phyloP scores from a whole-genome alignment of 2,329 filamentous ascomycete species.

The Hymenotorrendiella dingleyae region DNA sequence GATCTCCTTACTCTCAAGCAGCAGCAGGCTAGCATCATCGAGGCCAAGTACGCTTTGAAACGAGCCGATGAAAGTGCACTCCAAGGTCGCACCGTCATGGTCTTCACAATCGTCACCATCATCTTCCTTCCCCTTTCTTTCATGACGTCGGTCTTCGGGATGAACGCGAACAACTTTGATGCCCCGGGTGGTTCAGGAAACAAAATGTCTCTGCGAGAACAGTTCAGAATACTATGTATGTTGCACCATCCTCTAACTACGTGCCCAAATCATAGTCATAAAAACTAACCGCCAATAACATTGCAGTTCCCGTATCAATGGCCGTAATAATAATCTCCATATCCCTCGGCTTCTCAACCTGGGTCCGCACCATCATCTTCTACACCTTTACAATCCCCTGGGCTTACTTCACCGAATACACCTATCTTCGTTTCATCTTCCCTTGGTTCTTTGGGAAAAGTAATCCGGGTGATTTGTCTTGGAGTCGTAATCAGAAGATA shows the following conservation, averaged over 20 bases:
- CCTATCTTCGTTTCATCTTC: neutral
- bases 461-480: no score
- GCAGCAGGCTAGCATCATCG: slow-evolving; percentile 39
- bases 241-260: neutral
- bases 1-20: slow-evolving; percentile 39
- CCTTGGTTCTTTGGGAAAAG: no score
- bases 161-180: slow-evolving; percentile 12
- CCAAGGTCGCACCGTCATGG: slow-evolving; percentile 30
- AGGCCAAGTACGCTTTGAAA: slow-evolving; percentile 36
- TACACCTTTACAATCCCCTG: neutral
- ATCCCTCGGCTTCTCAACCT: slow-evolving; percentile 5
- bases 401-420: neutral
- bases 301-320: slow-evolving; percentile 6
- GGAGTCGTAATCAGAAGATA: no score
- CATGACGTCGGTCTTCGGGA: slow-evolving; percentile 14
- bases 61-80: slow-evolving; percentile 35
- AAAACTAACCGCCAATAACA: neutral
- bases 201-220: slow-evolving; percentile 4
- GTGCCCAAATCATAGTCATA: neutral
- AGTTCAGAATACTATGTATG: slow-evolving; percentile 9
- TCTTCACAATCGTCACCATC: slow-evolving; percentile 16
- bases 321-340: slow-evolving; percentile 2
- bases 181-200: slow-evolving; percentile 3
- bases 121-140: slow-evolving; percentile 16
- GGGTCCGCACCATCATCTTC: slow-evolving; percentile 3